Conservation (phyloP, 2,329 filamentous ascomycete genomes). For the Phialemonium atrogriseum region DNA sequence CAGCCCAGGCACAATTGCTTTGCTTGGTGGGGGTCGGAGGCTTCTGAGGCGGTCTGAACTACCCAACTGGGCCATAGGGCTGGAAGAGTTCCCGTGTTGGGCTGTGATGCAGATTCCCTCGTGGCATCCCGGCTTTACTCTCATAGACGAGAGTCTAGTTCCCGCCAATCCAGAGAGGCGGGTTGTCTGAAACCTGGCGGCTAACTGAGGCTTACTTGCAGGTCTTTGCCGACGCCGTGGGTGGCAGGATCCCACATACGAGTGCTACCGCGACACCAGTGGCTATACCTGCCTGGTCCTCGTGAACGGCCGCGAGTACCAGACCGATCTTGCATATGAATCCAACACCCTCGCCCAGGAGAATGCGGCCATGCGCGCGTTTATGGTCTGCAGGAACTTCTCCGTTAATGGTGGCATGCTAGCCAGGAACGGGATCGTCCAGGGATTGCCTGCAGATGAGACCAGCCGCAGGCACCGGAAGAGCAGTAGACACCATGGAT, state of each 20-base stretch:
- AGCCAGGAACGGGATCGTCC: conserved; percentile 59
- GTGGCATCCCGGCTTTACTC: conserved; percentile 13
- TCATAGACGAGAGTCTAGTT: no score
- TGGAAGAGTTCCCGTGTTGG: conserved; percentile 22
- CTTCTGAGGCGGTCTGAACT: no score
- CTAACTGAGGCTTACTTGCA: conserved; percentile 36
- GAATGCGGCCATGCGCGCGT: conserved; percentile 90
- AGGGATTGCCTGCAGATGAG: conserved; percentile 52
- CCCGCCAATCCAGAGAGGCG: no score
- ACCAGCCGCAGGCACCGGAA: conserved; percentile 41
- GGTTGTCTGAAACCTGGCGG: conserved; percentile 12
- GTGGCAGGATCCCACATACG: conserved; percentile 87
- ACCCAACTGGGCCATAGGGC: no score
- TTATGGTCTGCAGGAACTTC: conserved; percentile 97
- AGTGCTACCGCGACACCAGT: conserved; percentile 63
- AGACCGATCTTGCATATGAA: conserved; percentile 79
- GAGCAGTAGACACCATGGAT: conserved; percentile 39
- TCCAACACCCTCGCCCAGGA: conserved; percentile 79
- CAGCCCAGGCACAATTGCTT: no score
- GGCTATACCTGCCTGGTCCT: conserved; percentile 87
- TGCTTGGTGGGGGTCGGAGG: no score
- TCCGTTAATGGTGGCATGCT: conserved; percentile 93
- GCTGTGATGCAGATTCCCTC: conserved; percentile 24
- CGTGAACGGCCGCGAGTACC: conserved; percentile 95
- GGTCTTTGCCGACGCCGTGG: conserved; percentile 90